Percentiles rank a stretch among this genome's conserved stretches.
phyloP scores from a whole-genome alignment of 495 filamentous ascomycete genomes.

The Penicillium riverlandense region DNA sequence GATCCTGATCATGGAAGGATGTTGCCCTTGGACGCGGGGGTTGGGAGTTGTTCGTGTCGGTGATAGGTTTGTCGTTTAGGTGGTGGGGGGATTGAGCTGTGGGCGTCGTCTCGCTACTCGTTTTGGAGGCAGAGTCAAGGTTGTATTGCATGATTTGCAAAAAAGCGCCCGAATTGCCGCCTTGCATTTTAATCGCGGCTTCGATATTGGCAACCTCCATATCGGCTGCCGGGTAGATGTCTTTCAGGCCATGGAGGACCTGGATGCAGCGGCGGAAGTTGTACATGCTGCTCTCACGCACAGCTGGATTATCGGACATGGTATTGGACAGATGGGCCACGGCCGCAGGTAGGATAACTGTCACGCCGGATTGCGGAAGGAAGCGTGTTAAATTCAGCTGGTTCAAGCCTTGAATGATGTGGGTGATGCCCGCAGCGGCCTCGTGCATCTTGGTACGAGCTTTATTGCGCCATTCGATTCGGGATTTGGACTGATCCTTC shows the following conservation, averaged over 20 bases:
- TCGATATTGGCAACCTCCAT: slow-evolving; percentile 75
- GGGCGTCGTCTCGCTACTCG: slow-evolving; percentile 8
- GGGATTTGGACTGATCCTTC: slow-evolving; percentile 36
- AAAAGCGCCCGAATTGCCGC: slow-evolving; percentile 23
- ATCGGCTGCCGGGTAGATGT: slow-evolving; percentile 77
- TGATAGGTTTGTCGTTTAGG: not conserved
- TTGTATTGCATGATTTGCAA: slow-evolving; percentile 31
- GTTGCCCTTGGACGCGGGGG: not conserved
- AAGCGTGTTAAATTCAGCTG: slow-evolving; percentile 61
- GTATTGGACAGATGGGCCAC: slow-evolving; percentile 83
- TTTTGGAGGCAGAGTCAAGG: slow-evolving; percentile 10
- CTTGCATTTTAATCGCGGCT: slow-evolving; percentile 58
- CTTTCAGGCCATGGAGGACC: slow-evolving; percentile 67
- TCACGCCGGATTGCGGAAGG: slow-evolving; percentile 78
- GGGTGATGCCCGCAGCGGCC: slow-evolving; percentile 68
- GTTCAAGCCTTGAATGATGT: slow-evolving; percentile 64
- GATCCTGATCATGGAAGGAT: not conserved
- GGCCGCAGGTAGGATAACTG: slow-evolving; percentile 76
- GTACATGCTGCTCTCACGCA: slow-evolving; percentile 55
- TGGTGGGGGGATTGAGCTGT: slow-evolving; percentile 1
- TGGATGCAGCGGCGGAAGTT: slow-evolving; percentile 76
- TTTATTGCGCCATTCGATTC: slow-evolving; percentile 30
- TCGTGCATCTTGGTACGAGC: slow-evolving; percentile 68
- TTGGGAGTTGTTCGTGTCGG: not conserved
- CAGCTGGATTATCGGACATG: slow-evolving; percentile 60